Percentiles rank a stretch among this genome's conserved stretches.
Evolutionary conservation across 176 grass and related monocot genomes (phyloP).

Genomic region (Juncus inflexus): DNA sequence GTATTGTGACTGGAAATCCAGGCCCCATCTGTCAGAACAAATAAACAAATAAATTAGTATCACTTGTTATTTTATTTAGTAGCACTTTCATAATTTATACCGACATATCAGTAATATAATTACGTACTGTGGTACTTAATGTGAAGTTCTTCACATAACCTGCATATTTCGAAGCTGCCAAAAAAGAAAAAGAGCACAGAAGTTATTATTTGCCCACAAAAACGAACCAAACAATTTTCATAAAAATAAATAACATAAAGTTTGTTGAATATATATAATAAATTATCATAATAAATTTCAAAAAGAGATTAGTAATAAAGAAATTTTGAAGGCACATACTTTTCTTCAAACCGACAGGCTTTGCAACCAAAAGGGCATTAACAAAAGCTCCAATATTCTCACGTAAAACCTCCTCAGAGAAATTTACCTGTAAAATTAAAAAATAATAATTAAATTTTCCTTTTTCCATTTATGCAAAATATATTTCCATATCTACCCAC

Average conservation of each 20-base stretch:
- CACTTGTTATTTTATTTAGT: slow-evolving; percentile 3
- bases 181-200: slow-evolving; percentile 26
- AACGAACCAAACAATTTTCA: neutral
- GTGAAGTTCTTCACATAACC: slow-evolving; percentile 98
- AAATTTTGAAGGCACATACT: slow-evolving; percentile 45
- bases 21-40: slow-evolving; percentile 81
- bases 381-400: slow-evolving; percentile 99
- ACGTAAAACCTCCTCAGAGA: slow-evolving; percentile 74
- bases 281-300: slow-evolving; percentile 19
- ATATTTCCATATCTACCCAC: too few species aligned
- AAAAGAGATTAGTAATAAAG: slow-evolving; percentile 16
- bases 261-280: neutral
- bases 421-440: slow-evolving; percentile 60
- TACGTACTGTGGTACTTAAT: slow-evolving; percentile 81
- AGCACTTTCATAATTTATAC: slow-evolving; percentile 5
- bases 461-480: neutral
- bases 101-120: slow-evolving; percentile 7
- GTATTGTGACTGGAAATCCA: slow-evolving; percentile 87
- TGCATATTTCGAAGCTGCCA: slow-evolving; percentile 95
- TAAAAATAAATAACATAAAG: neutral
- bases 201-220: neutral
- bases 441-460: slow-evolving; percentile 23
- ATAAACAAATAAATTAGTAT: slow-evolving; percentile 14
- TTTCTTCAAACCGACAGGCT: slow-evolving; percentile 89
- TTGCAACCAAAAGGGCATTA: slow-evolving; percentile 88